phyloP scores from a whole-genome alignment of 441 rosid genomes.

The Adansonia madagascariensis region DNA sequence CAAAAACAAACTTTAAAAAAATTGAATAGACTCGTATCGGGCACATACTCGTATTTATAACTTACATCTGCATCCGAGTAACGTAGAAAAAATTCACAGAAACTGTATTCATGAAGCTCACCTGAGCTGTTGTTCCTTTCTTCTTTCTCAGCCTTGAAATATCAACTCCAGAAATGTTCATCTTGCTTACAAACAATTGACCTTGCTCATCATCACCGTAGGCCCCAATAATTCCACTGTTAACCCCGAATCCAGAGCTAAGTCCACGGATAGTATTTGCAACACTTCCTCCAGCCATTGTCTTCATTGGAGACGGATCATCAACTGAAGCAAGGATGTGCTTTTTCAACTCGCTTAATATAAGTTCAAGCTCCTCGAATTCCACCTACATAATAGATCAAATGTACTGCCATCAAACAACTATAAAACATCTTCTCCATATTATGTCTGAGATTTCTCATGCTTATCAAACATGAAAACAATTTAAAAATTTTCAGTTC shows the following conservation, averaged over 20 bases:
- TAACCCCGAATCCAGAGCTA: constrained; percentile 72
- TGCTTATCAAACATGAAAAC: constrained; percentile 13
- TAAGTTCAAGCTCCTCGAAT: constrained; percentile 61
- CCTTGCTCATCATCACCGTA: constrained; percentile 87
- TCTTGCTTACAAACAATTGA: constrained; percentile 56
- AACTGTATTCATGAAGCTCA: constrained; percentile 29
- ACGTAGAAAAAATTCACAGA: neutral
- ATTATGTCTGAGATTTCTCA: constrained; percentile 4
- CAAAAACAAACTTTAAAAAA: too few species aligned
- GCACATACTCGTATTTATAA: too few species aligned
- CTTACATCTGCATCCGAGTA: too few species aligned
- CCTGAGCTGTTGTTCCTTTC: constrained; percentile 88
- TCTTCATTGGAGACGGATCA: constrained; percentile 46
- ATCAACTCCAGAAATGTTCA: constrained; percentile 71
- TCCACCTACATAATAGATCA: constrained; percentile 41
- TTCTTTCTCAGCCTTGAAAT: constrained; percentile 75
- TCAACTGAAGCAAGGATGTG: constrained; percentile 45
- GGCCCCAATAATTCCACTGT: constrained; percentile 79
- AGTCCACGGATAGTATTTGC: constrained; percentile 89
- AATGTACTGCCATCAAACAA: neutral
- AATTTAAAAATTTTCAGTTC: neutral
- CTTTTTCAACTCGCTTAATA: constrained; percentile 58
- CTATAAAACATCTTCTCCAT: neutral
- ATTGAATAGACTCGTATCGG: too few species aligned
- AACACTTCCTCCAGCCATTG: constrained; percentile 94